Evolutionary conservation across 2,329 filamentous ascomycete species (phyloP).

Genomic region (Geosmithia putterillii): DNA sequence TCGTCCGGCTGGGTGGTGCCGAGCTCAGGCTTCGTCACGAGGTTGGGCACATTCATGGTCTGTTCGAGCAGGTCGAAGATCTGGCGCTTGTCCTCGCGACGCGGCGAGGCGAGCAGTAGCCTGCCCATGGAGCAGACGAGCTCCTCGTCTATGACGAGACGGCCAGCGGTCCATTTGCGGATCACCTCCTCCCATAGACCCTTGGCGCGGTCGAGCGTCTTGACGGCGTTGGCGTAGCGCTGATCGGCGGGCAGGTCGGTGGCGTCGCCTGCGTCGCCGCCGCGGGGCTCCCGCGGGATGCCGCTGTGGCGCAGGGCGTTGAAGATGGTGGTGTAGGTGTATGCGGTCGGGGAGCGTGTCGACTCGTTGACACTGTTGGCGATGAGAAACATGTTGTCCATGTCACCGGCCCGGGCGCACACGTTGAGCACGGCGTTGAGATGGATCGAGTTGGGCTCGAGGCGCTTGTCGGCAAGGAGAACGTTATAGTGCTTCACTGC

Average conservation of each 20-base stretch:
- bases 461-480: constrained; percentile 49
- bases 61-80: constrained; percentile 68
- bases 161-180: constrained; percentile 59
- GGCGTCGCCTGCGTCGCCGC: constrained; percentile 5
- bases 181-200: constrained; percentile 73
- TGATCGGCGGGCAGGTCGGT: constrained; percentile 16
- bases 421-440: constrained; percentile 80
- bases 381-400: constrained; percentile 72
- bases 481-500: constrained; percentile 68
- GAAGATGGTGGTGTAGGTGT: constrained; percentile 73
- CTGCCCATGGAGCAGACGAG: constrained; percentile 74
- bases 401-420: constrained; percentile 60
- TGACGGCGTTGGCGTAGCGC: constrained; percentile 19
- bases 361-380: constrained; percentile 58
- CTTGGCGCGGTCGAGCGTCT: constrained; percentile 53
- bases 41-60: constrained; percentile 62
- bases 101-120: constrained; percentile 54
- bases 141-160: constrained; percentile 62
- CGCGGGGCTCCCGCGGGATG: neutral
- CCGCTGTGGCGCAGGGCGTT: constrained; percentile 50
- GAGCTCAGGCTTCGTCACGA: constrained; percentile 20
- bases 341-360: constrained; percentile 48
- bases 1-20: constrained; percentile 8
- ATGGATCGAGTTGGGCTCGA: constrained; percentile 68
- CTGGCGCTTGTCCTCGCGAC: constrained; percentile 50